These are phyloP conservation scores for Saitoella complicata DNA, from an alignment of 805 yeast genomes.

Conservation along the genomic window DNA sequence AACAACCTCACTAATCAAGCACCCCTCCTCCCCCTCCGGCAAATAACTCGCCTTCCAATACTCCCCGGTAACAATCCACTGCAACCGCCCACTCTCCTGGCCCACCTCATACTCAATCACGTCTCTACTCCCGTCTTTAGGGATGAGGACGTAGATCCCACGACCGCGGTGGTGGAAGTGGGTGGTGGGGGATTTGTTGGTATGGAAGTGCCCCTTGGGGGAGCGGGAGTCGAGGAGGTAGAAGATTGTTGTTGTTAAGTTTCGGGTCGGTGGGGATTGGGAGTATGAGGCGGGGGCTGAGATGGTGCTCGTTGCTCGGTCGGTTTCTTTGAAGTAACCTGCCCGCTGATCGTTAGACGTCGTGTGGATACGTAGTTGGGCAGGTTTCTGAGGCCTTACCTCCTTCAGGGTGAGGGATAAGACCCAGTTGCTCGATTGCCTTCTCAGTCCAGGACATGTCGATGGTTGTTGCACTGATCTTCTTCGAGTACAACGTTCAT, in stretches of 20 bases:
- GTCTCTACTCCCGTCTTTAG: slow-evolving; percentile 29
- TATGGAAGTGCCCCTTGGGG: slow-evolving; percentile 36
- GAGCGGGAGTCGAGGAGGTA: slow-evolving; percentile 35
- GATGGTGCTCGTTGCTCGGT: slow-evolving; percentile 32
- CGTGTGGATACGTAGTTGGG: too few relatives aligned
- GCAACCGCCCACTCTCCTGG: slow-evolving; percentile 27
- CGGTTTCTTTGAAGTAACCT: slow-evolving; percentile 42
- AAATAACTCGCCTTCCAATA: slow-evolving; percentile 39
- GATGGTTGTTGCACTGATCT: too few relatives aligned
- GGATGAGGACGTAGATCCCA: slow-evolving; percentile 38
- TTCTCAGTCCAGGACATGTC: slow-evolving; percentile 14
- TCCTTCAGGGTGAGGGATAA: slow-evolving; percentile 37
- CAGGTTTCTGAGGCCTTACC: too few relatives aligned
- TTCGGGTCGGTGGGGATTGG: slow-evolving; percentile 19
- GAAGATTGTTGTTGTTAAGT: slow-evolving; percentile 35
- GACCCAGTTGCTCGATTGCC: slow-evolving; percentile 24
- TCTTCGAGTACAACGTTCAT: too few relatives aligned
- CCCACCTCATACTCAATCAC: slow-evolving; percentile 39
- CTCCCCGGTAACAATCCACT: slow-evolving; percentile 51
- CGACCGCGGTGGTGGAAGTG: slow-evolving; percentile 41
- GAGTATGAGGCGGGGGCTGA: too few relatives aligned
- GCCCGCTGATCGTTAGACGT: too few relatives aligned
- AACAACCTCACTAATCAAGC: slow-evolving; percentile 18
- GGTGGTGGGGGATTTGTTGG: slow-evolving; percentile 35
- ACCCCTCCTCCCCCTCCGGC: slow-evolving; percentile 18